Percentiles rank a stretch among this genome's conserved stretches.
phyloP scores from a whole-genome alignment of 176 grass and related monocot species.

The Urochloa ruziziensis region DNA sequence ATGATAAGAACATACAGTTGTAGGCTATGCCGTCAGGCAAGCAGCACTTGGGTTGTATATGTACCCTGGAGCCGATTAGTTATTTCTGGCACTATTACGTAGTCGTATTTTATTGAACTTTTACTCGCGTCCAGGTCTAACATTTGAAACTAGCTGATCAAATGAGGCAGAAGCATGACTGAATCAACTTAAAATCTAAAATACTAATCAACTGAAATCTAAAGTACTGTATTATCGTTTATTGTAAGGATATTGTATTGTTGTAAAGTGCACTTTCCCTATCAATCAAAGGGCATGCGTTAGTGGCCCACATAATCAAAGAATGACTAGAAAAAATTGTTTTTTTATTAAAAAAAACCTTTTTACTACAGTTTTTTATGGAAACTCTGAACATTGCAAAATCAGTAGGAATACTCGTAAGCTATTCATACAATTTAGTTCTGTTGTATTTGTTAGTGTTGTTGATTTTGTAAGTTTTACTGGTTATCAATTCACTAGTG shows the following conservation, averaged over 20 bases:
- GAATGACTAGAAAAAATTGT: background rate
- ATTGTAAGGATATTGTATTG: background rate
- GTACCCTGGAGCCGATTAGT: background rate
- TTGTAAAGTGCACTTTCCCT: background rate
- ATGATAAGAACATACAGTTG: background rate
- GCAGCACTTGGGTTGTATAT: background rate
- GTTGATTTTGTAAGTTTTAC: background rate
- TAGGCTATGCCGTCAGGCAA: background rate
- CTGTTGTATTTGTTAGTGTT: background rate
- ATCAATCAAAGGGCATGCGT: background rate
- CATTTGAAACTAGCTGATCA: slow-evolving; percentile 2
- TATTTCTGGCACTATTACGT: background rate
- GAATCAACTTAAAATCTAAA: background rate
- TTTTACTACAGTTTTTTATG: background rate
- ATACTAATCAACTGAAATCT: background rate
- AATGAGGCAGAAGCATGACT: background rate
- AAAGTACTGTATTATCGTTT: background rate
- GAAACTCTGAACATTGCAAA: background rate
- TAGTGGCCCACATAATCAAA: background rate
- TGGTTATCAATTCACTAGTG: background rate
- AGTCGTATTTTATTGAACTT: background rate
- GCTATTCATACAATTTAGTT: background rate
- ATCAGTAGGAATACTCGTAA: background rate
- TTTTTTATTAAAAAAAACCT: background rate
- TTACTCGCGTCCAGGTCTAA: background rate